A percentile compares a stretch with the other conserved stretches of the same genome.
Conservation (phyloP, 176 grass and related monocot species). For the Oryza meyeriana region DNA sequence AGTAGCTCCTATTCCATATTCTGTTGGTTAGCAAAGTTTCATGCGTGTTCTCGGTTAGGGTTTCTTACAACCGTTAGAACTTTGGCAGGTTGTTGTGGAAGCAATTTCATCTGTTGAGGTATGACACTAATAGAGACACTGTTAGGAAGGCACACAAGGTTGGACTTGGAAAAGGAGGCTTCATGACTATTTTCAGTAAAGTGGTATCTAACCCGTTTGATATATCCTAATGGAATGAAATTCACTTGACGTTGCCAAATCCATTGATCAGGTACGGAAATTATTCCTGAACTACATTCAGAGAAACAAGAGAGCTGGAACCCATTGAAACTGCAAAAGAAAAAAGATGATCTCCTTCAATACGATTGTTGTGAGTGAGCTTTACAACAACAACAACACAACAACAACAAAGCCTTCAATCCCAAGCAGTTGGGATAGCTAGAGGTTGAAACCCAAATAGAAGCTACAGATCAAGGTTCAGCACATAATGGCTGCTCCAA, state of each 20-base stretch:
- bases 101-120: conserved; percentile 85
- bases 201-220: conserved; percentile 50
- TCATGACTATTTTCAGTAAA: conserved; percentile 89
- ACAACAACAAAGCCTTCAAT: no score
- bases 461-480: no score
- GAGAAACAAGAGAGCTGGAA: no score
- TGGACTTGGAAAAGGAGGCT: conserved; percentile 78
- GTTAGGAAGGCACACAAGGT: conserved; percentile 84
- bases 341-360: conserved; percentile 93
- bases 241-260: conserved; percentile 18
- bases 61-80: conserved; percentile 33
- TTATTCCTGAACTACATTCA: conserved; percentile 75
- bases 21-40: conserved; percentile 11
- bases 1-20: conserved; percentile 5
- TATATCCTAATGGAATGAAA: conserved; percentile 13
- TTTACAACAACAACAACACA: no score
- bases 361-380: conserved; percentile 66
- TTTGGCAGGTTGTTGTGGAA: conserved; percentile 75
- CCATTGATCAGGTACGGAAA: conserved; percentile 68
- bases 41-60: conserved; percentile 27
- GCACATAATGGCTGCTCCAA: no score
- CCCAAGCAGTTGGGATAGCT: no score
- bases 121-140: conserved; percentile 60
- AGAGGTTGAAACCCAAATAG: no score
- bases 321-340: no score